These are phyloP conservation scores for Zygosaccharomyces gambellarensis DNA, from an alignment of 805 yeast genomes.

Conservation along the genomic window DNA sequence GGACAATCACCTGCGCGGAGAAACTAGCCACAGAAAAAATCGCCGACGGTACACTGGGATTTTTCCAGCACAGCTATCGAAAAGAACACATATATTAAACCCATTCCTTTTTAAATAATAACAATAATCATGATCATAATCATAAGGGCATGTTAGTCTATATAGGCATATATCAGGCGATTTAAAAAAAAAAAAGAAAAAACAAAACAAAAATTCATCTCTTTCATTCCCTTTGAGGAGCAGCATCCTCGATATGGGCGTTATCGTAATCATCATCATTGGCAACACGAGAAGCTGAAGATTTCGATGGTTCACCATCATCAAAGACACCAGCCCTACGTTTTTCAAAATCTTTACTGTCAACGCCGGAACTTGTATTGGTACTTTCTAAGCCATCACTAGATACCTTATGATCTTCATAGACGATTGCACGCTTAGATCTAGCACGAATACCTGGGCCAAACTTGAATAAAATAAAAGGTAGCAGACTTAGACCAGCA, in stretches of 20 bases:
- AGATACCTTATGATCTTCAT: slow-evolving; percentile 1
- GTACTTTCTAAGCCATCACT: background rate
- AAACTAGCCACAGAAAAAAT: too few species aligned
- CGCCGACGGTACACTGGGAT: too few species aligned
- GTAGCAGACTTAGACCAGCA: background rate
- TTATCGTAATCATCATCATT: slow-evolving; percentile 2
- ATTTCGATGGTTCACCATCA: slow-evolving; percentile 7
- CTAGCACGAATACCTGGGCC: slow-evolving; percentile 1
- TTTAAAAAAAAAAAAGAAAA: too few species aligned
- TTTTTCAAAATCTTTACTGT: background rate
- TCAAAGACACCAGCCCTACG: slow-evolving; percentile 3
- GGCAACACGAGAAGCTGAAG: slow-evolving; percentile 1
- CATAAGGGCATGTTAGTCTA: too few species aligned
- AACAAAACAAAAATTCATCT: background rate
- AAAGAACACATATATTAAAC: too few species aligned
- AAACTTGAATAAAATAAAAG: slow-evolving; percentile 1
- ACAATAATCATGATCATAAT: too few species aligned
- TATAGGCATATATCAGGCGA: too few species aligned
- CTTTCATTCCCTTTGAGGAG: background rate
- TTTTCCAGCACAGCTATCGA: too few species aligned
- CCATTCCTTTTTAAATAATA: too few species aligned
- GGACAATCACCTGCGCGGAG: too few species aligned
- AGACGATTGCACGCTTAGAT: slow-evolving; percentile 3
- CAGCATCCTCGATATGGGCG: background rate
- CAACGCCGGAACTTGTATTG: background rate